Conservation (phyloP, 2,329 filamentous ascomycete genomes). For the Fusarium scirpi region DNA sequence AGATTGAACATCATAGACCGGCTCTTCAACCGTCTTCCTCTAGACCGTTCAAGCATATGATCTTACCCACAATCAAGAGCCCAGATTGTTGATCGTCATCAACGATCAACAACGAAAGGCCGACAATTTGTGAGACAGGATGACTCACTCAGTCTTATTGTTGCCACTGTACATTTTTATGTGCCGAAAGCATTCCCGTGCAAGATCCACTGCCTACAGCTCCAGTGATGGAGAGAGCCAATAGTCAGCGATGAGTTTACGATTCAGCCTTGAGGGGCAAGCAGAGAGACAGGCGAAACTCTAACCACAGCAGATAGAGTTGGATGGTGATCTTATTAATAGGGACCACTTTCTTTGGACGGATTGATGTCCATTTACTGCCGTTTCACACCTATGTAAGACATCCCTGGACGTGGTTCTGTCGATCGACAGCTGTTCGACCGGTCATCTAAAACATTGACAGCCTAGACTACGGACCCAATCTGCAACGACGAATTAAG, state of each 20-base stretch:
- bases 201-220: constrained; percentile 13
- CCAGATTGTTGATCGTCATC: constrained; percentile 8
- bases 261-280: constrained; percentile 34
- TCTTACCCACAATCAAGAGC: constrained; percentile 23
- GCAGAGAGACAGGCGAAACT: constrained; percentile 27
- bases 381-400: constrained; percentile 13
- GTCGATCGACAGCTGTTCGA: constrained; percentile 6
- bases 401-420: not conserved
- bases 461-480: not conserved
- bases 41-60: constrained; percentile 1
- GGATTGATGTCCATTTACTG: constrained; percentile 9
- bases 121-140: not conserved
- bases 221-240: constrained; percentile 31
- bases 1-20: constrained; percentile 7
- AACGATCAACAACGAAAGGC: constrained; percentile 4
- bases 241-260: constrained; percentile 5
- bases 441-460: constrained; percentile 2
- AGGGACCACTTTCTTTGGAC: constrained; percentile 5
- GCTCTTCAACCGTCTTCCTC: constrained; percentile 4
- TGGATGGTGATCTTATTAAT: constrained; percentile 21
- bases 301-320: constrained; percentile 16
- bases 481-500: not conserved
- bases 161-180: not conserved
- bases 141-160: constrained; percentile 26
- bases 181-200: constrained; percentile 8